These are phyloP conservation scores for Tetratostichococcus sp. DNA, from an alignment of 139 green algal species.

Conservation along the genomic window DNA sequence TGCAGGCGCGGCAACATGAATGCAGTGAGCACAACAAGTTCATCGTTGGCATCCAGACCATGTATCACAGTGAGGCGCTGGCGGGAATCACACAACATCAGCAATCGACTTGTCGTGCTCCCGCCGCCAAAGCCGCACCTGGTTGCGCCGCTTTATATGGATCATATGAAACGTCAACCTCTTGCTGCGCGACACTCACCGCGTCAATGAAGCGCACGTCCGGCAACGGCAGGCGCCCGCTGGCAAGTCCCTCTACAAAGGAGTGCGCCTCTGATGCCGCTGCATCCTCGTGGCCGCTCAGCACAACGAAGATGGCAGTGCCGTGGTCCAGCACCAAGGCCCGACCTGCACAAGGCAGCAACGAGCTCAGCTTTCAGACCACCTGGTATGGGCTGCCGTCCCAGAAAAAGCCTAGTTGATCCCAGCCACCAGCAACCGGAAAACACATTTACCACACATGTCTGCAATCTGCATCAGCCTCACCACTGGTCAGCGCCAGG, in stretches of 20 bases:
- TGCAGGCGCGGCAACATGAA: slow-evolving; percentile 11
- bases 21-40: neutral
- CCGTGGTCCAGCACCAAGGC: slow-evolving; percentile 40
- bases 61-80: too few relatives aligned
- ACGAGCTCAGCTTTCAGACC: neutral
- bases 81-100: too few relatives aligned
- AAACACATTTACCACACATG: too few relatives aligned
- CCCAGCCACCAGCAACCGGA: neutral
- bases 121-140: too few relatives aligned
- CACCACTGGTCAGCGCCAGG: neutral
- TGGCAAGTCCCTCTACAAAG: neutral
- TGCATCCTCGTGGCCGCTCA: neutral
- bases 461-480: neutral
- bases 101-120: too few relatives aligned
- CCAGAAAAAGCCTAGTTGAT: neutral
- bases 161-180: neutral
- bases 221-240: slow-evolving; percentile 28
- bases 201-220: neutral
- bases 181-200: neutral
- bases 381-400: neutral
- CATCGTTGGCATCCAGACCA: neutral
- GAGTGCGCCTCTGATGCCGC: neutral
- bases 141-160: neutral
- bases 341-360: slow-evolving; percentile 14
- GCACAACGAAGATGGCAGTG: slow-evolving; percentile 37